These are phyloP conservation scores for Rhododendron mucronatum DNA, from an alignment of 148 eudicot genomes.

Conservation along the genomic window DNA sequence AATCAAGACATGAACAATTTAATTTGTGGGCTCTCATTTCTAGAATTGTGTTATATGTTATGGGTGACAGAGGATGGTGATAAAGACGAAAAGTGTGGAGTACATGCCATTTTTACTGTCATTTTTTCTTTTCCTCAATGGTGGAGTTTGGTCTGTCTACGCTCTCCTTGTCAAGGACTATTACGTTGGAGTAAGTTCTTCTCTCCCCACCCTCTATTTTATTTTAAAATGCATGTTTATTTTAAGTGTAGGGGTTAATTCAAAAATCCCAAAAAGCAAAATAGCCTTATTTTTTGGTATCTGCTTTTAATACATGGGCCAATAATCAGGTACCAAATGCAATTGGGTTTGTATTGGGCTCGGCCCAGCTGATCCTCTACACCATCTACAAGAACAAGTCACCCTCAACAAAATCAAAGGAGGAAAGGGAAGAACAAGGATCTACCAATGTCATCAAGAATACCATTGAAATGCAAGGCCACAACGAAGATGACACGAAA, in stretches of 20 bases:
- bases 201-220: neutral
- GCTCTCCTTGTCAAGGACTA: constrained; percentile 21
- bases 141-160: constrained; percentile 22
- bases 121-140: constrained; percentile 30
- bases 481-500: constrained; percentile 7
- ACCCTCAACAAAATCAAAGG: neutral
- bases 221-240: neutral
- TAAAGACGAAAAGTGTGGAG: constrained; percentile 27
- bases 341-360: constrained; percentile 32
- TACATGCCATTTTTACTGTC: constrained; percentile 36
- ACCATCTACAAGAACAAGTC: constrained; percentile 23
- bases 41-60: neutral
- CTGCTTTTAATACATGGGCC: neutral
- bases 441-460: constrained; percentile 12
- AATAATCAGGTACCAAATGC: constrained; percentile 34
- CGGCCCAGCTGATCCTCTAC: constrained; percentile 30
- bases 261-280: neutral
- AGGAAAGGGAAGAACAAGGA: constrained; percentile 8
- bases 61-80: constrained; percentile 17
- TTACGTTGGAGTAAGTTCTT: constrained; percentile 26
- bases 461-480: constrained; percentile 18
- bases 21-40: neutral
- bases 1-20: neutral
- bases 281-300: neutral
- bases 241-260: no score